Evolutionary conservation across 148 eudicot genomes (phyloP), one percentile per base, ranked within the genome.

Genomic region (Talinum fruticosum): DNA sequence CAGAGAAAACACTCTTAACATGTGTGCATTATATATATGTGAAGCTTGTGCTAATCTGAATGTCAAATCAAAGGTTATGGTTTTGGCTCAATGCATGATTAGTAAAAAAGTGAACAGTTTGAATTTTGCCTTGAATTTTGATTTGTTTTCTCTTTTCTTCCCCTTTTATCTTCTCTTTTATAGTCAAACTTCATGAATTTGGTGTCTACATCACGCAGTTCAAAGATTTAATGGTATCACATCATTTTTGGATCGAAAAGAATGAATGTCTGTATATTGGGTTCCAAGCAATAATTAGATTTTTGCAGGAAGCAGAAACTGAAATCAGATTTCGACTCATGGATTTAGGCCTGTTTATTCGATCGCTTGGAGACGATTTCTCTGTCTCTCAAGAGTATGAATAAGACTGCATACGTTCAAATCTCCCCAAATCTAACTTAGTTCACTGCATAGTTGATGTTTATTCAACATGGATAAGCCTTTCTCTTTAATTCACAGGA

Each of bases 21-120:
- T 28, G 3, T 23, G 47, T 36, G 29, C 16, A 68, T 71, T 38
- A 33, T 53, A 65, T 37, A 10, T 10, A 26, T 30, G 51, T 12
- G 71, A 41, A 54, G 57, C 45, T 64, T 59, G 44, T 62, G 18
- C 54, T 71, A 61, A 78, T 78, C 41, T 72, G 13, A 70, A 26
- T 73, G 51, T 73, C 37, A 73, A 49, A 73, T 49, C 75, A 33
- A 30, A 49, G 41, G 59, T 73, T 73, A 53, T 64, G 47, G 45
- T 78, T 78, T 71, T 71, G 37, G 79, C 18, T 69, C 29, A 78
- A 36, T 44, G 47, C 76, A 72, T 78, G 74, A 78, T 33, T 72
- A 21, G 71, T 54, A 41, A 72, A 78, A 5, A 37, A n/a, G 24
- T 61, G 24, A 70, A 62, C 44, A 71, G 71, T 78, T 41, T 78